Percentiles rank a stretch among this genome's conserved stretches.
Evolutionary conservation across 1,139 yeast species (phyloP).

Genomic region (Blastobotrys illinoisensis): DNA sequence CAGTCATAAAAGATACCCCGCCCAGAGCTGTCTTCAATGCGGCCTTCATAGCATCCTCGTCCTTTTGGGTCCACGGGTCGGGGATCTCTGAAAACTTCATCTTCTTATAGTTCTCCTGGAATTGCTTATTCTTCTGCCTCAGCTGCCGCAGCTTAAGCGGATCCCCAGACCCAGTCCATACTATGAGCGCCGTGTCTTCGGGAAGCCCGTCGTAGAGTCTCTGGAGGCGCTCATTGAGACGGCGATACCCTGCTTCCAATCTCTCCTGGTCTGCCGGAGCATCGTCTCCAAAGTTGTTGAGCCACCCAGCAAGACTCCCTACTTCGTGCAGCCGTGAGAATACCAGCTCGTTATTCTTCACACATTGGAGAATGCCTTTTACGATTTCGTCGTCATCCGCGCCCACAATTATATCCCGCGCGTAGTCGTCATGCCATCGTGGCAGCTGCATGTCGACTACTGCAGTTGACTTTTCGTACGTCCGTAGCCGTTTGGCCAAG

Average conservation of each 20-base stretch:
- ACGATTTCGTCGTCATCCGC: slow-evolving; percentile 56
- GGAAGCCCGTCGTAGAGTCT: slow-evolving; percentile 52
- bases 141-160: slow-evolving; percentile 49
- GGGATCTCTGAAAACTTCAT: slow-evolving; percentile 40
- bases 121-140: slow-evolving; percentile 39
- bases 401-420: slow-evolving; percentile 41
- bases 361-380: slow-evolving; percentile 32
- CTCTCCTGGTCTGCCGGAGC: slow-evolving; percentile 4
- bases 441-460: slow-evolving; percentile 36
- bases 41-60: slow-evolving; percentile 37
- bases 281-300: slow-evolving; percentile 4
- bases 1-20: slow-evolving; percentile 48
- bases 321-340: slow-evolving; percentile 56
- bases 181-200: slow-evolving; percentile 50
- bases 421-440: slow-evolving; percentile 32
- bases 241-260: slow-evolving; percentile 8
- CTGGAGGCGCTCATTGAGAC: slow-evolving; percentile 43
- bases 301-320: slow-evolving; percentile 38
- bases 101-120: slow-evolving; percentile 40
- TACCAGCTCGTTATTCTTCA: slow-evolving; percentile 40
- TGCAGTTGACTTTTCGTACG: slow-evolving; percentile 24
- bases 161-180: slow-evolving; percentile 62
- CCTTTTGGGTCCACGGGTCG: slow-evolving; percentile 48
- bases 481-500: slow-evolving; percentile 19
- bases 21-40: slow-evolving; percentile 41